Percentiles rank a stretch among this genome's conserved stretches.
These are phyloP conservation scores for Pyrenochaeta sp. DNA, from an alignment of 2,329 filamentous ascomycete genomes.

Conservation along the genomic window DNA sequence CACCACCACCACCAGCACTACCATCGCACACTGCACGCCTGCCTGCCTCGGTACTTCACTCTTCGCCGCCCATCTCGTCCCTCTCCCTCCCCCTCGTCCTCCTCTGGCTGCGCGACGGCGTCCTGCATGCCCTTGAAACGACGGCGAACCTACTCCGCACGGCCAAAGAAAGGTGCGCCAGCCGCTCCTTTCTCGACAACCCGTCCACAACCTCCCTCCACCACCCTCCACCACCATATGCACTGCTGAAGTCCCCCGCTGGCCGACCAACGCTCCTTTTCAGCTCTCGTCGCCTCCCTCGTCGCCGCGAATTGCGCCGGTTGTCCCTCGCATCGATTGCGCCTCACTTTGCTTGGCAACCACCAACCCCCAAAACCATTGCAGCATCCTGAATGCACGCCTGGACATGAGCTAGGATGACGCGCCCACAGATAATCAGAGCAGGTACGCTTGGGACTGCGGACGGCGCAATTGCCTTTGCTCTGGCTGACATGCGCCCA, in stretches of 20 bases:
- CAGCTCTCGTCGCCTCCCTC: slow-evolving; percentile 1
- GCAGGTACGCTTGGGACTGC: slow-evolving; percentile 52
- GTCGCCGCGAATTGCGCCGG: slow-evolving; percentile 17
- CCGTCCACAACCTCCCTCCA: too few species aligned
- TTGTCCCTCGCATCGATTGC: slow-evolving; percentile 36
- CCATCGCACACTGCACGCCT: background rate
- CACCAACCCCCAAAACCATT: slow-evolving; percentile 13
- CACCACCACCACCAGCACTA: background rate
- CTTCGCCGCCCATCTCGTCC: background rate
- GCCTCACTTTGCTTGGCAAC: slow-evolving; percentile 37
- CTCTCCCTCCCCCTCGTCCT: slow-evolving; percentile 2
- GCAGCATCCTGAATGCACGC: slow-evolving; percentile 15
- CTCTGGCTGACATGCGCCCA: slow-evolving; percentile 33
- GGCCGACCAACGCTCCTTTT: slow-evolving; percentile 22
- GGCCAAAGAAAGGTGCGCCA: slow-evolving; percentile 15
- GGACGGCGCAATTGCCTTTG: background rate
- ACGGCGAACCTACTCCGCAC: slow-evolving; percentile 24
- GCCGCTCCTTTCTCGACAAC: slow-evolving; percentile 19
- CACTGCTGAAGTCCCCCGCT: slow-evolving; percentile 17
- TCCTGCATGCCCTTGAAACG: slow-evolving; percentile 30
- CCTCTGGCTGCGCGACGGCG: slow-evolving; percentile 7
- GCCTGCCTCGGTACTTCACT: background rate
- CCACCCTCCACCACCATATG: slow-evolving; percentile 21
- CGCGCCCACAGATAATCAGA: slow-evolving; percentile 64
- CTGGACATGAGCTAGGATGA: slow-evolving; percentile 57